phyloP scores from a whole-genome alignment of 1,284 basidiomycete genomes.

The Ceratobasidium theobromae region DNA sequence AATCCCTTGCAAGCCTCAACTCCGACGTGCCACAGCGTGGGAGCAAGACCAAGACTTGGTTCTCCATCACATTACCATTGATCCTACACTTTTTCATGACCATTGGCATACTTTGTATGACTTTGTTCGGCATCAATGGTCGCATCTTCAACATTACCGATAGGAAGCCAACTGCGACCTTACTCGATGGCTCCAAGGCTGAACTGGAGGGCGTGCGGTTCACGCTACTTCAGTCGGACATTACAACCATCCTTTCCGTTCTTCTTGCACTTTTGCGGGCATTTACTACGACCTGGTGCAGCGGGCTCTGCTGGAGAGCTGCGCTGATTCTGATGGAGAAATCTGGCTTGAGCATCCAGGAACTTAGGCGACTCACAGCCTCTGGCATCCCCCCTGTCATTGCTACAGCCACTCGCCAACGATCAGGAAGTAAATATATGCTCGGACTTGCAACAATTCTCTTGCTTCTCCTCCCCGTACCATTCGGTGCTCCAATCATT shows the following conservation, averaged over 20 bases:
- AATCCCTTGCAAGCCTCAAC: too few relatives aligned
- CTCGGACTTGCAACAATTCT: background rate
- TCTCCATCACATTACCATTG: background rate
- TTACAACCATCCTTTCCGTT: slow-evolving; percentile 12
- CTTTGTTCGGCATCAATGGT: background rate
- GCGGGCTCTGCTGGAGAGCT: slow-evolving; percentile 4
- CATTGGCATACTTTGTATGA: background rate
- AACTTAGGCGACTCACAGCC: background rate
- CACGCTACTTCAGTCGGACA: background rate
- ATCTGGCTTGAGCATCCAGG: background rate
- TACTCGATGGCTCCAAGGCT: background rate
- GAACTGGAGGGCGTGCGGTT: background rate
- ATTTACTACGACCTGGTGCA: background rate
- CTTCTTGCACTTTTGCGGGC: background rate
- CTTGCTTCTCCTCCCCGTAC: background rate
- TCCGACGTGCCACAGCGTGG: too few relatives aligned
- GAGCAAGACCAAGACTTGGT: too few relatives aligned
- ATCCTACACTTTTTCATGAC: background rate
- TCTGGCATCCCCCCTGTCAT: background rate
- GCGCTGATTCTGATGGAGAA: slow-evolving; percentile 16
- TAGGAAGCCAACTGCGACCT: background rate
- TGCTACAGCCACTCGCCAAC: background rate
- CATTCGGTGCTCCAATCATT: background rate
- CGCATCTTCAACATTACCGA: background rate
- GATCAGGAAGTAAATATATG: background rate